Conservation (phyloP, 768 basidiomycete species). For the Krasilnikovozyma curviuscula region DNA sequence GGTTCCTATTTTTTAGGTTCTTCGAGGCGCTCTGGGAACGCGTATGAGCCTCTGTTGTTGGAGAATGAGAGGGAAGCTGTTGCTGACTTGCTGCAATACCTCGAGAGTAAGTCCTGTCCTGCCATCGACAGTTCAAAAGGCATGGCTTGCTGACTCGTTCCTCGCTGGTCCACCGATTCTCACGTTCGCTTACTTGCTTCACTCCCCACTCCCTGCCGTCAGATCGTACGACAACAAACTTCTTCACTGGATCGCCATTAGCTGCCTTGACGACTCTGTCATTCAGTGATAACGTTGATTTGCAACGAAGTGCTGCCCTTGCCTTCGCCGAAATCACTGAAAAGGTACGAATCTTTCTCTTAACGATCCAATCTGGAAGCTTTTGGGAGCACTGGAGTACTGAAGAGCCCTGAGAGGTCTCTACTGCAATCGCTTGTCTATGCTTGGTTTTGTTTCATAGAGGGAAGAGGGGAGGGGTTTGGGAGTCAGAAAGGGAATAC, state of each 20-base stretch:
- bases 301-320: conserved; percentile 90
- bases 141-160: neutral
- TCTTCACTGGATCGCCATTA: conserved; percentile 84
- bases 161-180: neutral
- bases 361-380: too few species aligned
- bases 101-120: conserved; percentile 57
- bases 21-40: conserved; percentile 5
- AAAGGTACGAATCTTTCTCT: too few species aligned
- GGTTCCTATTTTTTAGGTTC: neutral
- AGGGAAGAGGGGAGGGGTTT: too few species aligned
- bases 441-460: too few species aligned
- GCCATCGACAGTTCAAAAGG: too few species aligned
- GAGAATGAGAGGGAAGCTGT: conserved; percentile 79
- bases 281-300: conserved; percentile 95
- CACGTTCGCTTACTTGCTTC: neutral
- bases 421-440: too few species aligned
- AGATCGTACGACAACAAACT: conserved; percentile 98
- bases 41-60: conserved; percentile 8
- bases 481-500: too few species aligned
- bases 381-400: too few species aligned
- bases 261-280: conserved; percentile 87
- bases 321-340: conserved; percentile 99
- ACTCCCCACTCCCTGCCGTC: conserved; percentile 2
- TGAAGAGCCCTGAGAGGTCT: neutral
- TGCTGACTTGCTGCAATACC: conserved; percentile 85